Base-by-base conservation (phyloP, 2,329 filamentous ascomycete genomes). In the Diaporthe capsici region DNA sequence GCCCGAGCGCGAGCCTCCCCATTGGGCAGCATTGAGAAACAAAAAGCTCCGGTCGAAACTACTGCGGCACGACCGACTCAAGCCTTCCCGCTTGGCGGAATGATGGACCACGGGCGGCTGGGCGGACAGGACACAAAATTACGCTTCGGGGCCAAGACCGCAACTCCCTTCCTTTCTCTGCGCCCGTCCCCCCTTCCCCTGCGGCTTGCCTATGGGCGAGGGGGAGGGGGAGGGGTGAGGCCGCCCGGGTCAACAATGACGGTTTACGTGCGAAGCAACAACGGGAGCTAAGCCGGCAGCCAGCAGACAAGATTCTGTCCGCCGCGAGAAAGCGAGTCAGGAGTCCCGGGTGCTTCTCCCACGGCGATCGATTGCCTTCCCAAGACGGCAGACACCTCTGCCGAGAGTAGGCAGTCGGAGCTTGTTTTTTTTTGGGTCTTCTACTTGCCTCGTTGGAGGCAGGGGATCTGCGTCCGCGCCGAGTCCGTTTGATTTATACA, bases 281-380 rank as follows among this genome's bases (percentile, higher is more conserved):
- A 70, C 65, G 65, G 65, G 65, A 70, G 65, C 65, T 70, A 70
- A 55, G 47, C 20, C 49, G 65, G 65, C 49, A 70, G 49, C n/a
- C 65, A 55, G 65, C 65, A 70, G 65, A 55, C 25, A 70, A 70
- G 49, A 55, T 55, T 70, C 49, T 70, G 65, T 68, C 65, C 65
- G 49, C n/a, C 49, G 47, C 34, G 31, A 31, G 34, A 8, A 28
- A 8, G 31, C 65, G 65, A 70, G 49, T 70, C 49, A 70, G 47
- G n/a, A 70, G 49, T n/a, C 31, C 61, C 25, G 39, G 42, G 34
- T 22, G 13, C 7, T 13, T 12, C n/a, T 68, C 65, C 47, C 34
- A 55, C 22, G 49, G 34, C 65, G 49, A 70, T 70, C 49, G 47
- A 68, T 39, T 42, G 34, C 20, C 61, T 9, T 17, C 34, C 65